Percentiles rank a stretch among this genome's conserved stretches.
Evolutionary conservation across 75 land plant genomes (phyloP).

Genomic region (Isoetes taiwanensis): DNA sequence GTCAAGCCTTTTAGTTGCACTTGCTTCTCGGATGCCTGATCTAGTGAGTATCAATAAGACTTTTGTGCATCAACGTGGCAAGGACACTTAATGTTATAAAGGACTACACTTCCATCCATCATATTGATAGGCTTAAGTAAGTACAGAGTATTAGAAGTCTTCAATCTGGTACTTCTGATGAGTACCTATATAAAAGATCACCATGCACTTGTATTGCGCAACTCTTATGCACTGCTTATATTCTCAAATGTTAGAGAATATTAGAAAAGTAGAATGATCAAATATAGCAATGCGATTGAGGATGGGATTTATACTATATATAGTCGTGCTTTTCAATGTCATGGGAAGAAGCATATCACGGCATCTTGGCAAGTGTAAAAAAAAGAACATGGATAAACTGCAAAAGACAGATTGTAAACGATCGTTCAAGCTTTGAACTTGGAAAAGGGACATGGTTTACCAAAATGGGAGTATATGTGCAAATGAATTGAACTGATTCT

Average conservation of each 20-base stretch:
- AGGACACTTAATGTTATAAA: background rate
- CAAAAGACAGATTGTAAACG: background rate
- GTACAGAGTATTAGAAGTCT: background rate
- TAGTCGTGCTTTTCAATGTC: background rate
- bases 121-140: background rate
- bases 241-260: no score
- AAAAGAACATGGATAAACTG: background rate
- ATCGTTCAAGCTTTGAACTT: background rate
- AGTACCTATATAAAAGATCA: background rate
- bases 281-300: no score
- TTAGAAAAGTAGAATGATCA: no score
- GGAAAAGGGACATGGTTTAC: background rate
- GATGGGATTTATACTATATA: no score
- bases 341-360: background rate
- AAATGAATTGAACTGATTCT: background rate
- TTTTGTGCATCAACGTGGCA: background rate
- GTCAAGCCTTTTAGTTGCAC: constrained; percentile 70
- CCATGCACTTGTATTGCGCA: no score
- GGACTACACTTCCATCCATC: background rate
- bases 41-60: constrained; percentile 33
- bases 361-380: background rate
- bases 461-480: background rate
- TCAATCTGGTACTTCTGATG: background rate
- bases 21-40: constrained; percentile 77
- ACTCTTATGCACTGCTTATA: no score